These are phyloP conservation scores for Calonectria pseudoreteaudii DNA, from an alignment of 2,329 filamentous ascomycete species.

Conservation along the genomic window DNA sequence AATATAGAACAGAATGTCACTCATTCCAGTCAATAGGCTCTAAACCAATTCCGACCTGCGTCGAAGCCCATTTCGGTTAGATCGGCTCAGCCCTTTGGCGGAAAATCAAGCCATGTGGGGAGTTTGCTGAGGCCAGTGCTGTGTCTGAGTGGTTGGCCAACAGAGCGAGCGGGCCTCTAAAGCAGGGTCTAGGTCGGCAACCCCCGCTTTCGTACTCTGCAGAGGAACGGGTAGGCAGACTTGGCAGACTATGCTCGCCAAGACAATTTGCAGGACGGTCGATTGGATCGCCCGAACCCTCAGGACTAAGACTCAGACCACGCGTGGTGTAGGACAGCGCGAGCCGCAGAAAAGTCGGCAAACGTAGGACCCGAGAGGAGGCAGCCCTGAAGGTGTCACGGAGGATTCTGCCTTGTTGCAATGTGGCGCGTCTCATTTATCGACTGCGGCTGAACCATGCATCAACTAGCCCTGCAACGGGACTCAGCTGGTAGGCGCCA, in stretches of 20 bases:
- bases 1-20: neutral
- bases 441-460: slow-evolving; percentile 5
- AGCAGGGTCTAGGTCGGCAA: neutral
- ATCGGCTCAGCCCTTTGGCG: neutral
- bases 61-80: neutral
- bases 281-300: neutral
- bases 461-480: neutral
- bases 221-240: neutral
- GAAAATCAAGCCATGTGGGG: neutral
- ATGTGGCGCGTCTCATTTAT: slow-evolving; percentile 3
- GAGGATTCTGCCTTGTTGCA: neutral
- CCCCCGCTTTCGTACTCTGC: neutral
- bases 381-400: neutral
- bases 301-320: neutral
- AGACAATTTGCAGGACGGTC: neutral
- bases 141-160: neutral
- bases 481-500: neutral
- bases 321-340: neutral
- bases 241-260: neutral
- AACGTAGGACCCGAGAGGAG: neutral
- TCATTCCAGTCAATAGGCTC: neutral
- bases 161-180: neutral
- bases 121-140: neutral
- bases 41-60: neutral
- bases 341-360: neutral